Evolutionary conservation across 139 green algal genomes (phyloP), one percentile per base, ranked within the genome.

Genomic region (Chlorella vulgaris): DNA sequence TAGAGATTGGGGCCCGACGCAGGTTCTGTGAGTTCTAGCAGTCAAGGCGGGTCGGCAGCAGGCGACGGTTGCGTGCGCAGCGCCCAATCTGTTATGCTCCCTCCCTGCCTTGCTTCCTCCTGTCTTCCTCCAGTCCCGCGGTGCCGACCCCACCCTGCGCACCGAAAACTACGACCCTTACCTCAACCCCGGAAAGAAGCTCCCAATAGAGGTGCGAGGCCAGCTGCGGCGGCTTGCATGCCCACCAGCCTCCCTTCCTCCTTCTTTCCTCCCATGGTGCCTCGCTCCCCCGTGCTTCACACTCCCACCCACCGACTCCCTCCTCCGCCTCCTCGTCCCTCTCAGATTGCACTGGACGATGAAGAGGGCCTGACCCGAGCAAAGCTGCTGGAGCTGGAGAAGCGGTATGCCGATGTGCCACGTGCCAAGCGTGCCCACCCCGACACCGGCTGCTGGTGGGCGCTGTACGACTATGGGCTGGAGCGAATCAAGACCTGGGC

Each of bases 401-500:
- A 92, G 35, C 92, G 92, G 86, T 97, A 98, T 81, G 84, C 83
- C 1, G 29, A 31, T 2, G 84, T 93, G 24, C 75, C 86, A 29
- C 97, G 97, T 86, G 82, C 84, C 62, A 55, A 66, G n/a, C 76
- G 90, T 86, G 88, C 94, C 2, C 93, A 98, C 83, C 81, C 88
- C 36, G 89, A 97, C 74, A 88, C 98, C 36, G 94, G 95, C 43
- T 91, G 92, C 89, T 98, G 93, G 93, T 96, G 92, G 92, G 86
- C 93, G n/a, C 83, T 98, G 66, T 98, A 98, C 71, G 95, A 98
- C 87, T 98, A 98, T 81, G 94, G 95, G 6, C 73, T 90, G 15
- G 93, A 98, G 1, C 65, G 76, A 1, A 84, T 98, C 15, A 90
- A 88, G 66, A 74, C 26, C 13, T 98, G 95, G 95, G 55, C 79